Percentiles rank a stretch among this genome's conserved stretches.
Conservation (phyloP, 75 land plant genomes). For the Ceratopteris richardii region DNA sequence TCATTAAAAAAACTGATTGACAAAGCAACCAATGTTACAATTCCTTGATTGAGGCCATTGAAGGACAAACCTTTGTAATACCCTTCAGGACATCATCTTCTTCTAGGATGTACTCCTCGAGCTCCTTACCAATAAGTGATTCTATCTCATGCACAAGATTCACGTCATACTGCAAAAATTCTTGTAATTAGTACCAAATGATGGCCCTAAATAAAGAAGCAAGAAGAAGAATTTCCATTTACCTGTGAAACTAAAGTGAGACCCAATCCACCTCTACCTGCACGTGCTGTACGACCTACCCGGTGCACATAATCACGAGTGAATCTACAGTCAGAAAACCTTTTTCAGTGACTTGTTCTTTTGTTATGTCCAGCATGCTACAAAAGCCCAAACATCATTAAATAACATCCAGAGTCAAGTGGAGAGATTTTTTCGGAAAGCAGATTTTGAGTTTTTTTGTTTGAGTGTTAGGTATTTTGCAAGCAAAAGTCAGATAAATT, state of each 20-base stretch:
- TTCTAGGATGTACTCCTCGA: conserved; percentile 59
- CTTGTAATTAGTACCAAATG: too few relatives aligned
- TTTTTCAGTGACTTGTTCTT: neutral
- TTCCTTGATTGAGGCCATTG: too few relatives aligned
- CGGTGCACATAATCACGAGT: conserved; percentile 91
- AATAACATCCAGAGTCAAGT: too few relatives aligned
- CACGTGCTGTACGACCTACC: conserved; percentile 96
- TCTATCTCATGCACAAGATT: conserved; percentile 80
- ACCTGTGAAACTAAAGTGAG: conserved; percentile 82
- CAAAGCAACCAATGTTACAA: too few relatives aligned
- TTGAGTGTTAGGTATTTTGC: too few relatives aligned
- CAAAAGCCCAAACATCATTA: too few relatives aligned
- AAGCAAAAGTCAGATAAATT: too few relatives aligned
- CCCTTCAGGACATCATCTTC: conserved; percentile 67
- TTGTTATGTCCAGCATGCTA: too few relatives aligned
- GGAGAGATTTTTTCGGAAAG: too few relatives aligned
- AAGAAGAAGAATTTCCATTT: neutral
- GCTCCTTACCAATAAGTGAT: conserved; percentile 50
- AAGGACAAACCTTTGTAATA: conserved; percentile 56
- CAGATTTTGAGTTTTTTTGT: too few relatives aligned
- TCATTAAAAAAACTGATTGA: too few relatives aligned
- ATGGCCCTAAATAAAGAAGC: too few relatives aligned
- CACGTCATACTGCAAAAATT: conserved; percentile 67
- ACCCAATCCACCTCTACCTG: conserved; percentile 90
- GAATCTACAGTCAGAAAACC: conserved; percentile 29